Conservation (phyloP, 2,329 filamentous ascomycete species). For the Ceratocystis diversiconidia region DNA sequence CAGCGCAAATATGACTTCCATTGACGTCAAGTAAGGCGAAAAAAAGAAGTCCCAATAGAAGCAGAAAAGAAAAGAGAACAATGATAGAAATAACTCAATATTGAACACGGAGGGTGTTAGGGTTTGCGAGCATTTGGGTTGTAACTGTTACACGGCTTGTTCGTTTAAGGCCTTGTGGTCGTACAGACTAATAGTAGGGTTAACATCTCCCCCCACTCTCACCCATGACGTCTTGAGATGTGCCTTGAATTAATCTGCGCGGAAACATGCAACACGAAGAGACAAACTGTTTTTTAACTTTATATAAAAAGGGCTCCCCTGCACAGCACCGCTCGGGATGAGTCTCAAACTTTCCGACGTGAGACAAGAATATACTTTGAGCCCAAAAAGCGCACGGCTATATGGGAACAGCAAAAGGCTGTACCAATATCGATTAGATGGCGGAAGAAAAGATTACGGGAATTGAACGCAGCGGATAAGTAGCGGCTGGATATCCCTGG, state of each 20-base stretch:
- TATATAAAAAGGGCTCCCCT: background rate
- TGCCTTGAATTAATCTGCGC: background rate
- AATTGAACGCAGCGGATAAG: too few species aligned
- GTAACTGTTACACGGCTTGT: too few species aligned
- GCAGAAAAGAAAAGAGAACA: background rate
- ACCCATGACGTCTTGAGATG: background rate
- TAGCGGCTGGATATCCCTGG: too few species aligned
- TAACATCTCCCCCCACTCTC: background rate
- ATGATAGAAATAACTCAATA: background rate
- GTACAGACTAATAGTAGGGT: background rate
- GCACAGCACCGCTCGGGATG: background rate
- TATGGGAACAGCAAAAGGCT: background rate
- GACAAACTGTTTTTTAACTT: background rate
- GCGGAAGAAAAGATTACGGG: too few species aligned
- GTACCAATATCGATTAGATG: background rate
- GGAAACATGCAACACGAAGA: background rate
- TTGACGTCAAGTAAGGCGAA: background rate
- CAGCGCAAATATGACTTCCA: background rate
- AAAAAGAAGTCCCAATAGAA: background rate
- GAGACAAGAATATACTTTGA: background rate
- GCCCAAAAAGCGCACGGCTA: background rate
- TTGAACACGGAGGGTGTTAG: background rate
- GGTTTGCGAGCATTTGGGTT: background rate
- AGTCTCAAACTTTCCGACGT: constrained; percentile 4
- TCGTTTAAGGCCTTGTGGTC: too few species aligned